Percentiles rank a stretch among this genome's conserved stretches.
These are phyloP conservation scores for Sisymbrium altissimum DNA, from an alignment of 345 rosid species.

Conservation along the genomic window DNA sequence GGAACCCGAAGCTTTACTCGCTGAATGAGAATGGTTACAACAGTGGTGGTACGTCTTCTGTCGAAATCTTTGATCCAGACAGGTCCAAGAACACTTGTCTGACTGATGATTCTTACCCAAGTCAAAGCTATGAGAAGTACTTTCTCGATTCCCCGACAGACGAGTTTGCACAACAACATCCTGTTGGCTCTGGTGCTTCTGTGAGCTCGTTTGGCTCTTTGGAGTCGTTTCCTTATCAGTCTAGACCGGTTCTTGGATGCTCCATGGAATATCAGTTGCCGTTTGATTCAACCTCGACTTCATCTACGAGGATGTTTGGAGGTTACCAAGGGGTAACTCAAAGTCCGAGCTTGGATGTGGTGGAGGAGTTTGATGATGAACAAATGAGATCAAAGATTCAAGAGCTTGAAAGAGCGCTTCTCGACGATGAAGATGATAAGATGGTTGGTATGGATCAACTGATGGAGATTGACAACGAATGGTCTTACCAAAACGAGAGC, in stretches of 20 bases:
- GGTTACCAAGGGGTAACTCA: slow-evolving; percentile 40
- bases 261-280: slow-evolving; percentile 41
- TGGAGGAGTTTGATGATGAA: slow-evolving; percentile 56
- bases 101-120: slow-evolving; percentile 57
- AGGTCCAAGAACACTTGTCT: slow-evolving; percentile 51
- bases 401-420: slow-evolving; percentile 85
- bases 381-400: slow-evolving; percentile 68
- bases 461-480: slow-evolving; percentile 86
- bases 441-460: slow-evolving; percentile 39
- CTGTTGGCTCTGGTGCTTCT: slow-evolving; percentile 55
- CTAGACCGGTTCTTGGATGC: slow-evolving; percentile 46
- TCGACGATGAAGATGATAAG: slow-evolving; percentile 64
- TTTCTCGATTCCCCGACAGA: slow-evolving; percentile 68
- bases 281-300: slow-evolving; percentile 35
- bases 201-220: slow-evolving; percentile 45
- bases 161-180: slow-evolving; percentile 43
- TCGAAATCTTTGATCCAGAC: slow-evolving; percentile 47
- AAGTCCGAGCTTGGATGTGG: slow-evolving; percentile 51
- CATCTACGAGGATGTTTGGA: slow-evolving; percentile 23
- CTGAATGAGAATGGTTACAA: slow-evolving; percentile 44
- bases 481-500: slow-evolving; percentile 55
- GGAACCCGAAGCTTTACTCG: slow-evolving; percentile 54
- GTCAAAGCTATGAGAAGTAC: slow-evolving; percentile 79
- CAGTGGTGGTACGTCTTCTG: slow-evolving; percentile 45
- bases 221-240: slow-evolving; percentile 45